phyloP scores from a whole-genome alignment of 345 rosid species.

The Syzygium grande region DNA sequence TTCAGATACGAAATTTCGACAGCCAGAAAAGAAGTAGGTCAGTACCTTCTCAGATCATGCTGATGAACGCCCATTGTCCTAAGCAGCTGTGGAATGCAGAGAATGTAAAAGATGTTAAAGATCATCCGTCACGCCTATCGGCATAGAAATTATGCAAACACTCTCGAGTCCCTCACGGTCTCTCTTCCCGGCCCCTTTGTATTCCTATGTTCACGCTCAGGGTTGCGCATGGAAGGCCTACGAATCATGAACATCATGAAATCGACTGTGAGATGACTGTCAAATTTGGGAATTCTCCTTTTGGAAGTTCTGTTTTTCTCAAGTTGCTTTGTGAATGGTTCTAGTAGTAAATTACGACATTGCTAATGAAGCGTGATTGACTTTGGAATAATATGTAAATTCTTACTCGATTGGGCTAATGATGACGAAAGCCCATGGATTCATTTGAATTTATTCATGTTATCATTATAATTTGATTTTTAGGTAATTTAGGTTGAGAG shows the following conservation, averaged over 20 bases:
- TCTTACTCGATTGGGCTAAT: neutral
- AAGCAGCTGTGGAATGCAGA: neutral
- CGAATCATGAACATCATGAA: neutral
- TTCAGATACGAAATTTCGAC: neutral
- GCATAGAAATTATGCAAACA: neutral
- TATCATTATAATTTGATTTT: neutral
- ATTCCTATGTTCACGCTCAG: neutral
- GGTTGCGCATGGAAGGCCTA: neutral
- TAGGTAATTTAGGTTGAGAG: neutral
- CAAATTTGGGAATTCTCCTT: neutral
- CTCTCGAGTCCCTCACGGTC: neutral
- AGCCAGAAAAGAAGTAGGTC: neutral
- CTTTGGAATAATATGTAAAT: neutral
- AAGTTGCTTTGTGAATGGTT: neutral
- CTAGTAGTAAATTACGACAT: neutral
- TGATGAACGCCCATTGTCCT: neutral
- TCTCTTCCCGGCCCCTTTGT: neutral
- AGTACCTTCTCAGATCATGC: neutral
- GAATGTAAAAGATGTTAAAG: neutral
- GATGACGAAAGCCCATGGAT: neutral
- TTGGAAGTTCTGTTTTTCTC: fast-evolving
- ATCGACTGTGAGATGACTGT: neutral
- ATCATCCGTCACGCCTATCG: neutral
- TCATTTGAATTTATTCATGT: neutral
- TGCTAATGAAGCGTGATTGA: neutral